Evolutionary conservation across 1,284 basidiomycete genomes (phyloP), one percentile per base, ranked within the genome.

Genomic region (Pascua sp.): DNA sequence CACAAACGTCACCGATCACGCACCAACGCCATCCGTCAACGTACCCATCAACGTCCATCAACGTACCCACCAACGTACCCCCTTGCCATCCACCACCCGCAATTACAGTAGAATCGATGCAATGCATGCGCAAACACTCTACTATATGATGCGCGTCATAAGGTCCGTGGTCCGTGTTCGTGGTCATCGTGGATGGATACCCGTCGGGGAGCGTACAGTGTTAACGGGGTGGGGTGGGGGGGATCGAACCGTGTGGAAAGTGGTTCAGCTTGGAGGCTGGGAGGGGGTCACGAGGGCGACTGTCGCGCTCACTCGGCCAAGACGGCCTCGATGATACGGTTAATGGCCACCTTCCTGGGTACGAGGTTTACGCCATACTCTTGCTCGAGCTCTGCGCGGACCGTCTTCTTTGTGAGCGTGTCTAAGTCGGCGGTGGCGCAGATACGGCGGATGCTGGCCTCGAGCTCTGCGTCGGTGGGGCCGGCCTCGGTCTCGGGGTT

Each of bases 331-430:
- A 79, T 78, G 51, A 75, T 69, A 51, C 66, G 67, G 58, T 79
- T 80, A 59, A 80, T 80, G 42, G 65, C 59, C 44, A 77, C 78
- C 65, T 80, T 81, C 59, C 75, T 69, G 13, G 61, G 53, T 2
- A 62, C 62, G 43, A 81, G 64, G 32, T 65, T 70, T 18, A 71
- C 84, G 36, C 85, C 85, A 69, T 87, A 93, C 63, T 83, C 82
- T 57, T 85, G 84, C 76, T 94, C 90, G 50, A 97, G 79, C 68
- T 86, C 85, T 58, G 85, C 82, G 49, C 93, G 83, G 54, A 97
- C 87, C 65, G 87, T 87, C 65, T 91, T 86, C 80, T 96, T 96
- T 49, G 92, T 95, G 56, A 95, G 83, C 17, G 85, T 85, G 69
- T 91, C 91, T 53, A 96, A 80, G 77, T 96, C 91, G 0, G 90